Base-by-base conservation (phyloP, 768 basidiomycete species). In the Tylopilus balloui region DNA sequence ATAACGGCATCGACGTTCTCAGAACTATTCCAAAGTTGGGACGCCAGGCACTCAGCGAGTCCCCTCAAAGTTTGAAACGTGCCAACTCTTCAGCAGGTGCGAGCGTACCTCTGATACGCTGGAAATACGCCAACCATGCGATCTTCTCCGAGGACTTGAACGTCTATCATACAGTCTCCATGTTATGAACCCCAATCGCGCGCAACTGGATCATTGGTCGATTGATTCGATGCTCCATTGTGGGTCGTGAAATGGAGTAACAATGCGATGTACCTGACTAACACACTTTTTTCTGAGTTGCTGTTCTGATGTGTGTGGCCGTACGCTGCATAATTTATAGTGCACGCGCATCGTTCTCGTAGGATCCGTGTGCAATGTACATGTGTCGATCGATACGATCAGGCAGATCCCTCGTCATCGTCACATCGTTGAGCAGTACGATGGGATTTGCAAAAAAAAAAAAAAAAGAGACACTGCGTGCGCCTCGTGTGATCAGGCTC, bases 61-160 rank as follows among this genome's bases (percentile, higher is more conserved):
- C 27, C 19, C 5, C 25, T 31, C 31, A 37, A n/a, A n/a, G n/a
- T n/a, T n/a, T n/a, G n/a, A n/a, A 42, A 55, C 38, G 21, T 42
- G 45, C n/a, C 4, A 34, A 6, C n/a, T 8, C 24, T 10, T 15
- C 19, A 41, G n/a, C n/a, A 36, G 21, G 32, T n/a, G 19, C 24
- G 27, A 44, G 27, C 20, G 4, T 28, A 47, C 29, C 46, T 31
- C 47, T 36, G 42, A 41, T 43, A 38, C 31, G 20, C 41, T 32
- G 17, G 25, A 25, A 45, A 51, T 28, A 51, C 20, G 17, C 28
- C 41, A 11, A 20, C 11, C 38, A 11, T 29, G 20, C 20, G 9
- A 27, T 43, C n/a, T 37, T 46, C 46, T 48, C 58, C 54, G 58
- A 60, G 58, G 57, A 54, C 34, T 28, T 32, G 1, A 2, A 11